phyloP scores from a whole-genome alignment of 2,329 filamentous ascomycete species.

The Xenoacremonium recifei region DNA sequence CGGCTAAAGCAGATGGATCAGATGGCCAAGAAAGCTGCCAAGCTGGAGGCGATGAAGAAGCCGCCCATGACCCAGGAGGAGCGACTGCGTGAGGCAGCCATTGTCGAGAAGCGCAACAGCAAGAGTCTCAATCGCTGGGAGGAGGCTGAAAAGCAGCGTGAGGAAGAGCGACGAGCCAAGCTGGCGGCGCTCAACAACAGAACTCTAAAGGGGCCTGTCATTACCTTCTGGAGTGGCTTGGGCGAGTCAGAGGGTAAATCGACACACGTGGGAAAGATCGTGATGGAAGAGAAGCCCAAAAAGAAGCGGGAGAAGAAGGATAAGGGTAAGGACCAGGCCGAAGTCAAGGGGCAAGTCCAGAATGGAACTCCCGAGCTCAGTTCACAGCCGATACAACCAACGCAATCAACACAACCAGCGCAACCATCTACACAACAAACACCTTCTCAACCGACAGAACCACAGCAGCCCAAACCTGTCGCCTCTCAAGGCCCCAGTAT shows the following conservation, averaged over 20 bases:
- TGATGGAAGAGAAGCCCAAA: slow-evolving; percentile 65
- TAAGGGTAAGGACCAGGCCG: slow-evolving; percentile 15
- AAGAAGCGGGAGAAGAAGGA: slow-evolving; percentile 48
- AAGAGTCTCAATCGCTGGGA: slow-evolving; percentile 95
- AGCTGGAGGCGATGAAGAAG: slow-evolving; percentile 71
- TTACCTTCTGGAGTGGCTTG: slow-evolving; percentile 92
- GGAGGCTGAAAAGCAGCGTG: slow-evolving; percentile 83
- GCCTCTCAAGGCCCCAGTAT: not conserved
- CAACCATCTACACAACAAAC: slow-evolving; percentile 4
- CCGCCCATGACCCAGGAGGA: slow-evolving; percentile 85
- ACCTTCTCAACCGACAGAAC: not conserved
- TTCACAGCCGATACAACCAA: not conserved
- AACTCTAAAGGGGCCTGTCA: slow-evolving; percentile 82
- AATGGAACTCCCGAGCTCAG: no score
- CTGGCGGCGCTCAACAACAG: slow-evolving; percentile 86
- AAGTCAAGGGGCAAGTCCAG: slow-evolving; percentile 4
- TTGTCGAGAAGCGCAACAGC: slow-evolving; percentile 81
- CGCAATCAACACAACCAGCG: slow-evolving; percentile 1
- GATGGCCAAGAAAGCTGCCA: slow-evolving; percentile 68
- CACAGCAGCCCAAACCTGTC: not conserved
- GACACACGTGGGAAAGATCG: slow-evolving; percentile 65
- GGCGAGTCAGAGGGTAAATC: slow-evolving; percentile 79
- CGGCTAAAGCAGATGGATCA: slow-evolving; percentile 67
- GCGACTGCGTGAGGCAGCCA: slow-evolving; percentile 75
- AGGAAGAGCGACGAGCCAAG: slow-evolving; percentile 78